A percentile compares a stretch with the other conserved stretches of the same genome.
These are phyloP conservation scores for Eudorina sp. DNA, from an alignment of 139 green algal genomes.

Conservation along the genomic window DNA sequence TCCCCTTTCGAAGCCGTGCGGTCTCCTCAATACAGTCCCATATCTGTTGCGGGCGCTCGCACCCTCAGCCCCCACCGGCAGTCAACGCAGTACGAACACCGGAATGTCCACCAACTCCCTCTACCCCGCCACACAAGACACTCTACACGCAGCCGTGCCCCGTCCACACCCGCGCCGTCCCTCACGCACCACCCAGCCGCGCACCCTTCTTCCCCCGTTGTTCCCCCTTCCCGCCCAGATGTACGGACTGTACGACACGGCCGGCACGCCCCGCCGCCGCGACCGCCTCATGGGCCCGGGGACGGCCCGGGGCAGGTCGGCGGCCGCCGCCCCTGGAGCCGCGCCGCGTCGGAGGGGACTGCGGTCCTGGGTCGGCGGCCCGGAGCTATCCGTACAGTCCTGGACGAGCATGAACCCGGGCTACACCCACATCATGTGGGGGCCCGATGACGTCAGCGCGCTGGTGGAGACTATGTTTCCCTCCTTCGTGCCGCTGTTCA, in stretches of 20 bases:
- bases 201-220: too few species aligned
- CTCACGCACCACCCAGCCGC: too few species aligned
- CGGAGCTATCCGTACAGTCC: neutral
- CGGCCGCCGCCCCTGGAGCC: neutral
- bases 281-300: neutral
- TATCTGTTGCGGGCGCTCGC: too few species aligned
- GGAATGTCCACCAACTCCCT: too few species aligned
- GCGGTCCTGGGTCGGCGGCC: neutral
- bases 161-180: too few species aligned
- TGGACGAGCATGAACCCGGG: constrained; percentile 1
- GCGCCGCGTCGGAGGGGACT: neutral
- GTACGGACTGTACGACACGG: constrained; percentile 35
- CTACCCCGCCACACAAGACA: too few species aligned
- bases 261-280: neutral
- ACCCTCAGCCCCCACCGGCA: too few species aligned
- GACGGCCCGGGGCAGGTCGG: neutral
- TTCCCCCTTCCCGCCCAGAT: constrained; percentile 6
- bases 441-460: constrained; percentile 6
- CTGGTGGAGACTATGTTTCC: constrained; percentile 40
- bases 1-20: too few species aligned
- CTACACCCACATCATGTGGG: constrained; percentile 49
- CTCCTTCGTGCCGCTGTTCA: constrained; percentile 11
- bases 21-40: too few species aligned
- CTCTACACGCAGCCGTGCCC: too few species aligned
- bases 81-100: too few species aligned